Evolutionary conservation across 192 early-diverging fungal genomes (phyloP), one percentile per base, ranked within the genome.

Genomic region (Gigaspora rosea): DNA sequence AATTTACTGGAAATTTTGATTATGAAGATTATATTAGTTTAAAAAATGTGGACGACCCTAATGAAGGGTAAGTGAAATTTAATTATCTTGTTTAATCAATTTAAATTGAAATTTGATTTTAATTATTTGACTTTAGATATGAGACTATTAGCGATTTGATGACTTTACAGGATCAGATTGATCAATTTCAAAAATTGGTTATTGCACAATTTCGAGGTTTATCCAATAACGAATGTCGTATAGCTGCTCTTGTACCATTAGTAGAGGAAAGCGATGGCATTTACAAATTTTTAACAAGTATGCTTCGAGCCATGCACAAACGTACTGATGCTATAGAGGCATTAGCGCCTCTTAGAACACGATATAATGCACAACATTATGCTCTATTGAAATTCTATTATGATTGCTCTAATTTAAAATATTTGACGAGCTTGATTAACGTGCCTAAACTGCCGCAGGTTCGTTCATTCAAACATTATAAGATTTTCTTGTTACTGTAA

Each of bases 111-210:
- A 15, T 49, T 51, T 16, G 63, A 32, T 35, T 22, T 3, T 9
- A 48, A 77, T 16, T 36, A 15, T 35, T 59, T 49, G 8, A 10
- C 63, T 70, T 52, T 82, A 94, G 92, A 47, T 99, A 95, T 81
- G 97, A 99, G 75, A 98, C 96, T 16, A 99, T 99, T 82, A 92
- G 89, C 61, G 96, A 99, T 77, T 84, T 99, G 59, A 91, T 99
- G 87, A 91, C 83, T 63, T 88, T 99, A 64, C 92, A 98, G 78
- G 95, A 97, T 78, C 92, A 93, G 61, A 91, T 97, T 57, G 94
- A 99, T 73, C 85, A 89, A 77, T 94, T 99, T 83, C 95, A 96
- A 78, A 95, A 94, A 80, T 86, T 93, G 1, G 91, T 99, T 16
- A 95, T 99, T 80, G 84, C 80, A 49, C 90, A 92, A 78, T 94